Base-by-base conservation (phyloP, 306 rosid genomes). In the Cicer arietinum region DNA sequence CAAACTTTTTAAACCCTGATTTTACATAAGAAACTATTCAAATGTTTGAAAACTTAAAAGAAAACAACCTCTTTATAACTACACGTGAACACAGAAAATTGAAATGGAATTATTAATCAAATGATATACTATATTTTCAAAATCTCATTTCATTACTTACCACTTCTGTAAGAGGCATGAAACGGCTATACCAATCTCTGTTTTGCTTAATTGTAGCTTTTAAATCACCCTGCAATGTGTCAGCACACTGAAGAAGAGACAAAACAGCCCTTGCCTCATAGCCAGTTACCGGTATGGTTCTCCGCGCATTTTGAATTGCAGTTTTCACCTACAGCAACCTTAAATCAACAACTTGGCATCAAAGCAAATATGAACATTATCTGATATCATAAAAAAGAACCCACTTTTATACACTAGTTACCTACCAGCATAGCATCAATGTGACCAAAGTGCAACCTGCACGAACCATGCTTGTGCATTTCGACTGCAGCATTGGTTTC, bases 401-500 rank as follows among this genome's bases (percentile, higher is more conserved):
- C 42, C 8, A 6, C 40, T 64, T 59, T 56, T 62, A 42, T 58
- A 79, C 52, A 46, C 22, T 22, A 7, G 2, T 65, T 47, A 74
- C 83, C 78, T 43, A 91, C 98, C 89, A 90, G 80, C 81, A 78
- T 71, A 56, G 89, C 90, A 78, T 86, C 88, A 75, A 91, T 53
- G 73, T 89, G 86, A 48, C 83, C 82, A 67, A 91, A 87, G 76
- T 90, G 88, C 88, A 94, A 78, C 61, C 86, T 76, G 60, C 94
- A 90, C 62, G 77, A 69, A 13, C 98, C 94, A 40, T 90, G 98
- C 81, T 89, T 94, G 83, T 67, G 74, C 89, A 94, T 94, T 78
- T 91, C 93, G 0, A 94, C 91, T 2, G 96, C 96, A 0, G 98
- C 96, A 71, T 91, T 90, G 63, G 98, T 94, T 81, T 94, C 97